Base-by-base conservation (phyloP, 129 eudicot genomes). In the Lactuca saligna region DNA sequence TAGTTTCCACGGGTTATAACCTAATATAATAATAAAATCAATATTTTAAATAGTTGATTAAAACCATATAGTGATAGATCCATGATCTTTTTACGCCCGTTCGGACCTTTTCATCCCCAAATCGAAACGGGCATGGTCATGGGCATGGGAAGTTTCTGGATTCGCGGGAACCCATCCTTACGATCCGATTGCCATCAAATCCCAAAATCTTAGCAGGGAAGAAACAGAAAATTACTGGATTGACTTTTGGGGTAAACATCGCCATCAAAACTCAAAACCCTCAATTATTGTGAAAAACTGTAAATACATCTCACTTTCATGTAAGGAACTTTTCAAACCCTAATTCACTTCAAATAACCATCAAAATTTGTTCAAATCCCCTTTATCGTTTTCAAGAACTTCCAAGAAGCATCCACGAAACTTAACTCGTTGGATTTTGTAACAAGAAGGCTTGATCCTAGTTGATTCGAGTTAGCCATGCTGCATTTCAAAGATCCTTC, bases 401-500 rank as follows among this genome's bases (percentile, higher is more conserved):
- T 61, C 50, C 48, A 60, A 33, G 35, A 3, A 67, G 14, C 37
- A 20, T 31, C 16, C 8, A 17, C 8, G 9, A 37, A 17, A 37
- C 60, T 9, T 42, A 48, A 13, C 69, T 72, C 25, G 71, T 13
- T 51, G 15, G 17, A 39, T 13, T 12, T n/a, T 25, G 29, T 25
- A 25, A 25, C 29, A 25, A 1, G 29, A 25, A 25, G 29, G 1
- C 29, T 25, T 25, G 29, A 25, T 25, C 29, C 48, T 54, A 32
- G 41, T 54, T 73, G 46, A 25, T 59, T 71, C 42, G 60, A 65
- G 68, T 69, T 20, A 31, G 74, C 71, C 83, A 82, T 86, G 96
- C 71, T 81, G 61, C 80, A 77, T 15, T 83, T 74, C 61, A 44
- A 65, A 71, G 85, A 84, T 17, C 83, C 82, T 58, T 25, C 66